A percentile compares a stretch with the other conserved stretches of the same genome.
Conservation (phyloP, 129 eudicot genomes). For the Erigeron canadensis region DNA sequence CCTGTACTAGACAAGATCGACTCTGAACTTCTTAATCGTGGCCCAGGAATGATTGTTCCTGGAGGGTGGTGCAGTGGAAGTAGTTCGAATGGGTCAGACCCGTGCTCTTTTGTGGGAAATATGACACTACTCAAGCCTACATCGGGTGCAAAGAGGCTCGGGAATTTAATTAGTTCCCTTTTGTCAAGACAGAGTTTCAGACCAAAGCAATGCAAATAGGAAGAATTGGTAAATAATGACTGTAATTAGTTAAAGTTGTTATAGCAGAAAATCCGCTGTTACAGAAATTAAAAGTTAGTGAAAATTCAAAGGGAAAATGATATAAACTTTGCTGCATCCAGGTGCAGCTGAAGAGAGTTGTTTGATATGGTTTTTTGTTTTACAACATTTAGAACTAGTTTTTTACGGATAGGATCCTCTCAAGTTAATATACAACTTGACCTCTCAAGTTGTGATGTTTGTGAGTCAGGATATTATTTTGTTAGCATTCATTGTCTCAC, state of each 20-base stretch:
- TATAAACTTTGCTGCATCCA: conserved; percentile 4
- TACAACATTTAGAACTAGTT: conserved; percentile 2
- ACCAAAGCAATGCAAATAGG: conserved; percentile 47
- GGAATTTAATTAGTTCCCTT: conserved; percentile 34
- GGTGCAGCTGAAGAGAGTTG: conserved; percentile 1
- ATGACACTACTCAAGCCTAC: conserved; percentile 42
- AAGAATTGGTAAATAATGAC: conserved; percentile 19
- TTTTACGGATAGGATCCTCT: too few species aligned
- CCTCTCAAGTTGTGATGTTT: too few species aligned
- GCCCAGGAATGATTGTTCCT: conserved; percentile 51
- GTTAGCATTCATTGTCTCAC: too few species aligned
- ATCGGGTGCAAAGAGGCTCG: conserved; percentile 52
- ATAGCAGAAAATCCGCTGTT: conserved; percentile 19
- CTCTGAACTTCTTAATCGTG: conserved; percentile 51
- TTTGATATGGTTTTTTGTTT: conserved; percentile 25
- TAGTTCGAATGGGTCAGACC: conserved; percentile 59
- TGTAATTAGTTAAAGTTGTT: conserved; percentile 27
- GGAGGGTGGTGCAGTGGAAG: conserved; percentile 70
- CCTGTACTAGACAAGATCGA: conserved; percentile 65
- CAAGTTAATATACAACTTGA: too few species aligned
- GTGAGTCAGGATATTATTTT: too few species aligned
- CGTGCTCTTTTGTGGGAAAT: conserved; percentile 51
- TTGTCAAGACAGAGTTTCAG: conserved; percentile 38
- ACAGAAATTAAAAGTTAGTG: conserved; percentile 9
- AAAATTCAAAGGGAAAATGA: conserved; percentile 16